Evolutionary conservation across 148 eudicot genomes (phyloP).

Genomic region (Rhododendron henanense): DNA sequence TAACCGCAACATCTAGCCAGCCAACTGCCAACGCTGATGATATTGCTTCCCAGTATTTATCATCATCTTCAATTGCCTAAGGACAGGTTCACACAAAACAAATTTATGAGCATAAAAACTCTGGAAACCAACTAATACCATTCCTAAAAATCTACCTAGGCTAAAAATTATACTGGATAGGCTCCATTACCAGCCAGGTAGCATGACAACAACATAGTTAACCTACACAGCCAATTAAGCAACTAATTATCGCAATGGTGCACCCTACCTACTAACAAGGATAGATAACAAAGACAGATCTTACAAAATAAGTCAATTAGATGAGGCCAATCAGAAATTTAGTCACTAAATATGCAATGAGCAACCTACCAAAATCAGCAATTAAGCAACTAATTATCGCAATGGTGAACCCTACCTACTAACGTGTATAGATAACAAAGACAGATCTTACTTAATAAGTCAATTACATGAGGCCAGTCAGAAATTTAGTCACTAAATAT

Average conservation of each 20-base stretch:
- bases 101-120: constrained; percentile 46
- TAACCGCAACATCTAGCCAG: constrained; percentile 93
- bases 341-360: neutral
- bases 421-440: neutral
- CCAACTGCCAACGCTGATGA: constrained; percentile 88
- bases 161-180: neutral
- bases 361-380: neutral
- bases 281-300: neutral
- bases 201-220: neutral
- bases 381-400: neutral
- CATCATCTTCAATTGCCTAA: constrained; percentile 78
- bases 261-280: neutral
- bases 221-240: neutral
- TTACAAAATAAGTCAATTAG: neutral
- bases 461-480: neutral
- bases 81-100: neutral
- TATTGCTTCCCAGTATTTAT: constrained; percentile 73
- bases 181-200: constrained; percentile 6
- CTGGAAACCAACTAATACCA: neutral
- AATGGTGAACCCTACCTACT: neutral
- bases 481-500: neutral
- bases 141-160: neutral
- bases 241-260: neutral
- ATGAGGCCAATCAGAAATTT: neutral
- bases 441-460: neutral